Evolutionary conservation across 2,329 filamentous ascomycete species (phyloP).

Genomic region (Endoconidiophora polonica): DNA sequence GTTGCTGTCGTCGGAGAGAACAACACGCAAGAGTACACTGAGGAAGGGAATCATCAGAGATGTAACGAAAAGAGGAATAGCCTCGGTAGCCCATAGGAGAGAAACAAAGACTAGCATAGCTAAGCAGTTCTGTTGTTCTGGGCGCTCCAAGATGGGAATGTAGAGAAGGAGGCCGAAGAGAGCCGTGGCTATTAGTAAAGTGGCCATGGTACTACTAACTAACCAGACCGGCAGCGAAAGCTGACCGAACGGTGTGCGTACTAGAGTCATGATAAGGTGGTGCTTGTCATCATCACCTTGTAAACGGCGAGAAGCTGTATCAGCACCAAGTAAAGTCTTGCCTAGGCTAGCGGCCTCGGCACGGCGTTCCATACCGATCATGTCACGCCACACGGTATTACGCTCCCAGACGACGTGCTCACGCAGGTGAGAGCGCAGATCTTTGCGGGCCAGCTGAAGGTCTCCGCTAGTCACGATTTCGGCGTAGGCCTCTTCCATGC

Average conservation of each 20-base stretch:
- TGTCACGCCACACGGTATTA: constrained; percentile 96
- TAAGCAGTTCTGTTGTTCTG: constrained; percentile 90
- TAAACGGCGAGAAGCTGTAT: constrained; percentile 49
- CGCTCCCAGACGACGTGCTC: constrained; percentile 98
- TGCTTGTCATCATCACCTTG: constrained; percentile 67
- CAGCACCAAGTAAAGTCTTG: constrained; percentile 62
- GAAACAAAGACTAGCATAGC: constrained; percentile 89
- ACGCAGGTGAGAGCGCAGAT: constrained; percentile 74
- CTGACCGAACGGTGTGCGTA: constrained; percentile 67
- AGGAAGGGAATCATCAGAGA: constrained; percentile 88
- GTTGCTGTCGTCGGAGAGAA: constrained; percentile 54
- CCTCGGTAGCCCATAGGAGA: constrained; percentile 92
- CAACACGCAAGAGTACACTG: constrained; percentile 70
- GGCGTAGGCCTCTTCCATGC: constrained; percentile 67
- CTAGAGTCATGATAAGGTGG: constrained; percentile 31
- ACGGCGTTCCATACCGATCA: constrained; percentile 94
- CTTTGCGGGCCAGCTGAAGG: constrained; percentile 56
- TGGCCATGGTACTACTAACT: constrained; percentile 64
- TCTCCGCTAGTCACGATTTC: constrained; percentile 72
- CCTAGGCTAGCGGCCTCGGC: constrained; percentile 88
- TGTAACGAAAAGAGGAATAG: constrained; percentile 92
- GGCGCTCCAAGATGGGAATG: constrained; percentile 65
- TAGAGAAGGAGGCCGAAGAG: constrained; percentile 61
- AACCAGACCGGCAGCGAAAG: constrained; percentile 68
- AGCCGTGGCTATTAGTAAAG: constrained; percentile 50